Evolutionary conservation across 306 rosid genomes (phyloP).

Genomic region (Dalbergia oliveri): DNA sequence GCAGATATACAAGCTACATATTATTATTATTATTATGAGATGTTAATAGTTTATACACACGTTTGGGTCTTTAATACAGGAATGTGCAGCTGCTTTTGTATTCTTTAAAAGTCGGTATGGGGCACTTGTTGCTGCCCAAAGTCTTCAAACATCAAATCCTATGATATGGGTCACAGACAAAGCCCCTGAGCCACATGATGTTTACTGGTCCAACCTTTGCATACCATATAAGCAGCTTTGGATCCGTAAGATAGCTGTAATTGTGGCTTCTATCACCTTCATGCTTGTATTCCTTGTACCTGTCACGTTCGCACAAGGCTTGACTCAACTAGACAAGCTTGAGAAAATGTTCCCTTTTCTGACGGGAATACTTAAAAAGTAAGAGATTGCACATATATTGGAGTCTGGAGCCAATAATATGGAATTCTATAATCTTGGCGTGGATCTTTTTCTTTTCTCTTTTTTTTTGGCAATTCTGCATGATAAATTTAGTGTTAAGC

Average conservation of each 20-base stretch:
- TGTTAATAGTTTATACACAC: slow-evolving; percentile 12
- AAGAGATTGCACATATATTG: slow-evolving; percentile 45
- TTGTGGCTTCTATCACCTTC: slow-evolving; percentile 71
- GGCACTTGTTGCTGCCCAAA: slow-evolving; percentile 69
- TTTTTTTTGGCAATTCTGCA: neutral
- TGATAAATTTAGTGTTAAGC: neutral
- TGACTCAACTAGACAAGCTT: slow-evolving; percentile 82
- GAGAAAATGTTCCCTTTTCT: slow-evolving; percentile 77
- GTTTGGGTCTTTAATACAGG: slow-evolving; percentile 59
- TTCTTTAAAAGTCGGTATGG: slow-evolving; percentile 93
- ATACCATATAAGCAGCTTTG: slow-evolving; percentile 89
- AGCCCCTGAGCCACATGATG: slow-evolving; percentile 93
- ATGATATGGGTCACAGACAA: slow-evolving; percentile 87
- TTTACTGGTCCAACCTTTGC: slow-evolving; percentile 94
- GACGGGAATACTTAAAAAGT: slow-evolving; percentile 68
- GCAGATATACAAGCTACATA: slow-evolving; percentile 8
- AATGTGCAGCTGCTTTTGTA: slow-evolving; percentile 90
- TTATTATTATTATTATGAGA: slow-evolving; percentile 1
- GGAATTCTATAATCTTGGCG: neutral
- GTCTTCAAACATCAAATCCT: slow-evolving; percentile 95
- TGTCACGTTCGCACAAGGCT: slow-evolving; percentile 83
- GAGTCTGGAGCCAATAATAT: slow-evolving; percentile 6
- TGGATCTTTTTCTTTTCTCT: slow-evolving; percentile 1
- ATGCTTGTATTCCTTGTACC: slow-evolving; percentile 84
- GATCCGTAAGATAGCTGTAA: slow-evolving; percentile 82